These are phyloP conservation scores for Collybia nuda DNA, from an alignment of 768 basidiomycete species.

Conservation along the genomic window DNA sequence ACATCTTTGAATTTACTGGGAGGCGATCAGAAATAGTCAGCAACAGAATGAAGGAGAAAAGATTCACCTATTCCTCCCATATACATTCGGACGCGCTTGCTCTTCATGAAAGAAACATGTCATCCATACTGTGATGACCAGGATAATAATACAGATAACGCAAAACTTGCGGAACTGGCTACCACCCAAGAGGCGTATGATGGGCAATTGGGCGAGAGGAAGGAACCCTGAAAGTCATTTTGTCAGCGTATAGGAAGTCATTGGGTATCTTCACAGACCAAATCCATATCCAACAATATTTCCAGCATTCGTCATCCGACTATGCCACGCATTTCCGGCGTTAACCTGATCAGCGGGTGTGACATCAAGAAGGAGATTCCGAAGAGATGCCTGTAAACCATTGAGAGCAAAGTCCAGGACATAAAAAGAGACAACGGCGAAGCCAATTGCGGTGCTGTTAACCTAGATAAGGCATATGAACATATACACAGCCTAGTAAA, in stretches of 20 bases:
- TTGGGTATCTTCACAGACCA: constrained; percentile 43
- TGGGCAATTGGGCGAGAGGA: constrained; percentile 77
- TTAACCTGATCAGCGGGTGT: constrained; percentile 88
- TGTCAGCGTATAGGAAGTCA: background rate
- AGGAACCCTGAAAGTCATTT: constrained; percentile 62
- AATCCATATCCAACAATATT: constrained; percentile 95
- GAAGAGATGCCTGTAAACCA: constrained; percentile 87
- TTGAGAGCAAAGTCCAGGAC: constrained; percentile 97
- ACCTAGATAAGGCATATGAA: constrained; percentile 39
- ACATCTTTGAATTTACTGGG: constrained; percentile 67
- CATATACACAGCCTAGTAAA: background rate
- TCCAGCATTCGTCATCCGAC: constrained; percentile 94
- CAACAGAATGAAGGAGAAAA: constrained; percentile 2
- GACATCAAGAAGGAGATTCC: constrained; percentile 92
- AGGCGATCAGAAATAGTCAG: constrained; percentile 1
- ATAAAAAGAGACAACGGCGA: constrained; percentile 91
- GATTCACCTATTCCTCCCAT: constrained; percentile 37
- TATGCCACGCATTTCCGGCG: constrained; percentile 97
- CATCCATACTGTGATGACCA: constrained; percentile 80
- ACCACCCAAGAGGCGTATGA: constrained; percentile 81
- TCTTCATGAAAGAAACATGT: constrained; percentile 89
- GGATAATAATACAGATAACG: constrained; percentile 75
- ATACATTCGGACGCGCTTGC: constrained; percentile 53
- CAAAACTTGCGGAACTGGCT: constrained; percentile 97
- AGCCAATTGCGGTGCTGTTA: constrained; percentile 69